Evolutionary conservation across 306 rosid genomes (phyloP).

Genomic region (Castanospermum australe): DNA sequence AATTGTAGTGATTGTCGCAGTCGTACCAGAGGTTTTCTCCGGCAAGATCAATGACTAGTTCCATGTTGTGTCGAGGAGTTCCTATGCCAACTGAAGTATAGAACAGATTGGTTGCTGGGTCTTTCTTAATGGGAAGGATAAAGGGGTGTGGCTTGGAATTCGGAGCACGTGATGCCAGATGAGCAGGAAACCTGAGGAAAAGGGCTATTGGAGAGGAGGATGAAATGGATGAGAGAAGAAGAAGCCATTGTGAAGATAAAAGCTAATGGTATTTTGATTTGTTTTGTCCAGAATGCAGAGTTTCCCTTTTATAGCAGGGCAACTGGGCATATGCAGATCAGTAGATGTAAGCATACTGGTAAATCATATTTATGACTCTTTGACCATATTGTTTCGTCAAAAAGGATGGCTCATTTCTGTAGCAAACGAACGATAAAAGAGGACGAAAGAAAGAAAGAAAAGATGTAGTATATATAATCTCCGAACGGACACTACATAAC

Average conservation of each 20-base stretch:
- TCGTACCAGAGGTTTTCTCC: constrained; percentile 41
- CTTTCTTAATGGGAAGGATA: constrained; percentile 39
- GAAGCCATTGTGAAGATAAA: constrained; percentile 9
- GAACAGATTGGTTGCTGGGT: constrained; percentile 40
- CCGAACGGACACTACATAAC: not conserved
- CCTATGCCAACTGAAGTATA: constrained; percentile 40
- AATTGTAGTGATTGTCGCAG: constrained; percentile 29
- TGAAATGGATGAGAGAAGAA: not conserved
- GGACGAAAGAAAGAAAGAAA: not conserved
- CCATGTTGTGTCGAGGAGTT: constrained; percentile 30
- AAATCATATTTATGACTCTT: not conserved
- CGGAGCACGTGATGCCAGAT: not conserved
- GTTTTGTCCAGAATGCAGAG: not conserved
- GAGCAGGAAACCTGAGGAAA: not conserved
- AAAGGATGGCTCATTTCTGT: not conserved
- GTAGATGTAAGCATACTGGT: too few relatives aligned
- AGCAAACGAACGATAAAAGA: too few relatives aligned
- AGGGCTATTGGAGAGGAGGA: constrained; percentile 20
- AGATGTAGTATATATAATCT: too few relatives aligned
- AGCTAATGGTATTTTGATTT: not conserved
- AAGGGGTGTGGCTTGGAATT: constrained; percentile 11
- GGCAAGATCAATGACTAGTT: constrained; percentile 35
- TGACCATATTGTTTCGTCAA: not conserved
- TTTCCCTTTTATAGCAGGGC: constrained; percentile 3
- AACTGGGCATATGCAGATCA: not conserved